These are phyloP conservation scores for Diaporthe vexans DNA, from an alignment of 2,329 filamentous ascomycete species.

Conservation along the genomic window DNA sequence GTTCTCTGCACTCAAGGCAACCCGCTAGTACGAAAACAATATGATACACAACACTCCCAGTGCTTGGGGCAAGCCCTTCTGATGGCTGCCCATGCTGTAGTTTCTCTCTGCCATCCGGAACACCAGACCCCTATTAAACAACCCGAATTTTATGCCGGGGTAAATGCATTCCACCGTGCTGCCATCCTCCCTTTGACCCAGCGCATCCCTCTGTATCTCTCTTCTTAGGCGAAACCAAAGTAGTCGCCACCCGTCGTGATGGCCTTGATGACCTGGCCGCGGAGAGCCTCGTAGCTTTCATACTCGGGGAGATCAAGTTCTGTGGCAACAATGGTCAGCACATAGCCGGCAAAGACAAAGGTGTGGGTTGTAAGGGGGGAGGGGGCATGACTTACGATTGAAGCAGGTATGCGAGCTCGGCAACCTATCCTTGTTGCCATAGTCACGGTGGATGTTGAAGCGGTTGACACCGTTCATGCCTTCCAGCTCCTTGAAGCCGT, in stretches of 20 bases:
- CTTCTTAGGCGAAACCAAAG: constrained; percentile 90
- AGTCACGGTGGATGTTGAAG: constrained; percentile 99
- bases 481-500: constrained; percentile 98
- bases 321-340: constrained; percentile 54
- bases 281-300: constrained; percentile 92
- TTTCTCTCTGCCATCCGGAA: constrained; percentile 36
- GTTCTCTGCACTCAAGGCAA: background rate
- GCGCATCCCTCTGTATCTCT: background rate
- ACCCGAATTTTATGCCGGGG: constrained; percentile 23
- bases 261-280: constrained; percentile 90
- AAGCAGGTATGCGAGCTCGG: constrained; percentile 99
- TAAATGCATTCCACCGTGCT: constrained; percentile 16
- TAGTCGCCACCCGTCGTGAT: constrained; percentile 98
- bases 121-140: constrained; percentile 38
- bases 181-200: background rate
- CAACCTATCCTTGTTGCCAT: constrained; percentile 94
- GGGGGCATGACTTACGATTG: constrained; percentile 81
- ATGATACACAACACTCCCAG: constrained; percentile 34
- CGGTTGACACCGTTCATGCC: constrained; percentile 98
- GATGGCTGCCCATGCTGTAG: constrained; percentile 39
- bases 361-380: background rate
- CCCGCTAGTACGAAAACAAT: constrained; percentile 2
- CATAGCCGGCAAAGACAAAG: constrained; percentile 52
- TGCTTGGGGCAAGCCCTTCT: constrained; percentile 36
- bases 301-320: constrained; percentile 99